Percentiles rank a stretch among this genome's conserved stretches.
phyloP scores from a whole-genome alignment of 768 basidiomycete species.

The Russula olivacea region DNA sequence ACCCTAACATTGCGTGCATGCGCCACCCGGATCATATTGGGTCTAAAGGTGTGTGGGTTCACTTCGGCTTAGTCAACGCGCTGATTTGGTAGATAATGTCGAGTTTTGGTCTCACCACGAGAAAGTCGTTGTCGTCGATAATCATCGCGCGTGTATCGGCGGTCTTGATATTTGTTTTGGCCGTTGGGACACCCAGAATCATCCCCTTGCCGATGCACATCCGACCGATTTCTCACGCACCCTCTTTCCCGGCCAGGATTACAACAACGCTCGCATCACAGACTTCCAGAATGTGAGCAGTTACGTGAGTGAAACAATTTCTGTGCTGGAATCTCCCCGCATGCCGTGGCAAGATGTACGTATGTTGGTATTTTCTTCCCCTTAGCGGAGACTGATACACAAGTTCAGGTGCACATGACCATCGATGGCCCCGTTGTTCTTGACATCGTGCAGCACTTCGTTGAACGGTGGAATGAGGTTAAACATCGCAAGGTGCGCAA shows the following conservation, averaged over 20 bases:
- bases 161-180: constrained; percentile 96
- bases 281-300: constrained; percentile 79
- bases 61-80: neutral
- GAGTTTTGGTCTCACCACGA: constrained; percentile 93
- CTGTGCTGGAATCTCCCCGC: constrained; percentile 58
- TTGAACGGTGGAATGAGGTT: constrained; percentile 88
- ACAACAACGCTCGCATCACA: constrained; percentile 81
- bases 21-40: constrained; percentile 89
- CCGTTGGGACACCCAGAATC: constrained; percentile 90
- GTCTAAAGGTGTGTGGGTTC: constrained; percentile 46
- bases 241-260: constrained; percentile 91
- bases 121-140: constrained; percentile 87
- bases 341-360: constrained; percentile 98
- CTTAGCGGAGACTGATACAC: neutral
- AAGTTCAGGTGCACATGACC: constrained; percentile 71
- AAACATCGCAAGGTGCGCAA: constrained; percentile 67
- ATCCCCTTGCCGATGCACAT: constrained; percentile 89
- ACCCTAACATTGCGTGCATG: constrained; percentile 84
- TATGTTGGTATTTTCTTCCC: constrained; percentile 19
- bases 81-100: constrained; percentile 48
- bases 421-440: constrained; percentile 75
- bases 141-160: constrained; percentile 79
- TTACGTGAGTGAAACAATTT: constrained; percentile 65
- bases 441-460: constrained; percentile 89
- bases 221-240: constrained; percentile 77